Conservation (phyloP, 2,329 filamentous ascomycete genomes). For the Byssoonygena ceratinophila region DNA sequence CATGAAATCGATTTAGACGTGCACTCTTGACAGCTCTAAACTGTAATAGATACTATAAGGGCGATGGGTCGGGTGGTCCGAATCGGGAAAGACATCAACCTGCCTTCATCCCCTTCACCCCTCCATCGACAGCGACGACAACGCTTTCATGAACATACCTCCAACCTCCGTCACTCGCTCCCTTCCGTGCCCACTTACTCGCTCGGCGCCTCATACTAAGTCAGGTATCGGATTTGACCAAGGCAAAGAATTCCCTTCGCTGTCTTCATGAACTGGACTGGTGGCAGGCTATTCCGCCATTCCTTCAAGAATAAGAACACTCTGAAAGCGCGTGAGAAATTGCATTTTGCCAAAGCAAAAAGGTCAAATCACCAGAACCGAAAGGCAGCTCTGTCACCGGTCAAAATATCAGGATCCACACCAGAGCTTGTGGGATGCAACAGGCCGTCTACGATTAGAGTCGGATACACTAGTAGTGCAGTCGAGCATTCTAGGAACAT, state of each 20-base stretch:
- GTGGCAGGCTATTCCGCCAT: slow-evolving; percentile 34
- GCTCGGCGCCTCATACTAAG: background rate
- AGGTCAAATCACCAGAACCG: background rate
- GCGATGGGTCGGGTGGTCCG: too few relatives aligned
- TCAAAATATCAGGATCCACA: background rate
- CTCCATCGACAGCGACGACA: background rate
- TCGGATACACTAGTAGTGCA: background rate
- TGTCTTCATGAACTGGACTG: slow-evolving; percentile 39
- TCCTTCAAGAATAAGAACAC: slow-evolving; percentile 25
- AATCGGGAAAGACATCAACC: background rate
- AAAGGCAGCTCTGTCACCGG: background rate
- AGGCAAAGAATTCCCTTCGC: too few relatives aligned
- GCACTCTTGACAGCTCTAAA: too few relatives aligned
- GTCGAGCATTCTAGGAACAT: background rate
- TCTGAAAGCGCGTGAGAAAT: slow-evolving; percentile 23
- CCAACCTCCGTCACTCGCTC: background rate
- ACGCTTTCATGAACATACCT: too few relatives aligned
- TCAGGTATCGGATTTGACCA: too few relatives aligned
- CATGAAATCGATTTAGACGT: too few relatives aligned
- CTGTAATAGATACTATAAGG: too few relatives aligned
- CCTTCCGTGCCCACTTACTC: background rate
- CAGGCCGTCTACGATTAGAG: background rate
- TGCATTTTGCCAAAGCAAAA: slow-evolving; percentile 28
- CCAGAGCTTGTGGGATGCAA: background rate
- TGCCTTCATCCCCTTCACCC: too few relatives aligned